Percentiles rank a stretch among this genome's conserved stretches.
Conservation (phyloP, 1,284 basidiomycete species). For the Irpex sp. region DNA sequence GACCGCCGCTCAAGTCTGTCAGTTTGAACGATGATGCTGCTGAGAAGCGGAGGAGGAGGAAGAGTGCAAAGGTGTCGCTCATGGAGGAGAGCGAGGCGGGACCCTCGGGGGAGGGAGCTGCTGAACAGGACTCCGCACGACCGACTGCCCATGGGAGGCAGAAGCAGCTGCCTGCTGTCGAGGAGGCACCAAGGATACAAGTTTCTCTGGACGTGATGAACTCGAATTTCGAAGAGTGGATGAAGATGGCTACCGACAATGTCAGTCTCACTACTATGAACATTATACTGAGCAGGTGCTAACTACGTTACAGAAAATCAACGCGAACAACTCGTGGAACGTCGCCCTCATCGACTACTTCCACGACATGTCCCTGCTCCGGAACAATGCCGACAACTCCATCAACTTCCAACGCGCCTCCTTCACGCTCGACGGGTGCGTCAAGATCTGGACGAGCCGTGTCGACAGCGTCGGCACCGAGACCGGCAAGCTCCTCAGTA, state of each 20-base stretch:
- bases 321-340: constrained; percentile 96
- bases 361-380: constrained; percentile 96
- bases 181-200: constrained; percentile 54
- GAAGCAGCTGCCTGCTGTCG: constrained; percentile 61
- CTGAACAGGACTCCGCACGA: constrained; percentile 37
- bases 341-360: constrained; percentile 99
- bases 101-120: constrained; percentile 40
- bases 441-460: constrained; percentile 99
- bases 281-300: background rate
- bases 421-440: constrained; percentile 96
- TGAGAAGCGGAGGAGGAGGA: constrained; percentile 71
- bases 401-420: constrained; percentile 99
- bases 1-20: constrained; percentile 52
- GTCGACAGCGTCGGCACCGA: constrained; percentile 97
- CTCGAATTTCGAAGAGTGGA: constrained; percentile 97
- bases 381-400: constrained; percentile 87
- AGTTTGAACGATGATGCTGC: constrained; percentile 79
- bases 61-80: constrained; percentile 56
- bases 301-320: constrained; percentile 83
- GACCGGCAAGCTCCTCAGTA: constrained; percentile 92
- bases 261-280: constrained; percentile 44
- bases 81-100: constrained; percentile 49
- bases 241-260: constrained; percentile 99
- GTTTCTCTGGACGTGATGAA: constrained; percentile 78
- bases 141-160: constrained; percentile 40